Conservation (phyloP, 345 rosid genomes). For the Sisymbrium irio region DNA sequence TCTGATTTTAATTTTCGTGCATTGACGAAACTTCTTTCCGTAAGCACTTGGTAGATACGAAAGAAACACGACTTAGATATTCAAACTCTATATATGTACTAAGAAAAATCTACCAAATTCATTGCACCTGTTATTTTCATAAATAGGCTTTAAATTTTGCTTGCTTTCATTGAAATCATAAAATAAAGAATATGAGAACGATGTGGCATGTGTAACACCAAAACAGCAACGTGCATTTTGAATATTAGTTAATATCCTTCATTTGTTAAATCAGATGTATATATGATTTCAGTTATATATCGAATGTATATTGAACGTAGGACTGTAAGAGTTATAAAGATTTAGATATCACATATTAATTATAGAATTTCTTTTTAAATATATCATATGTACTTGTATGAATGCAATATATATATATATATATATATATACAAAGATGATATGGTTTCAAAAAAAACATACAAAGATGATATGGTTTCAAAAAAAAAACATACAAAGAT, state of each 20-base stretch:
- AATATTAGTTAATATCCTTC: not conserved
- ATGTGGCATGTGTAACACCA: not conserved
- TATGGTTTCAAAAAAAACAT: not conserved
- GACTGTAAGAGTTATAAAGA: not conserved
- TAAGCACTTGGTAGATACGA: slow-evolving; percentile 25
- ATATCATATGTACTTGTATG: not conserved
- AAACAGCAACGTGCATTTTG: not conserved
- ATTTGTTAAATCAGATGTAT: not conserved
- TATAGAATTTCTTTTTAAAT: too few relatives aligned
- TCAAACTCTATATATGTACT: slow-evolving; percentile 5
- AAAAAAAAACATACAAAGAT: not conserved
- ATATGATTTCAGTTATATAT: not conserved
- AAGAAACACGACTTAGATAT: slow-evolving; percentile 30
- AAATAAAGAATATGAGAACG: slow-evolving; percentile 1
- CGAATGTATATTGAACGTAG: not conserved
- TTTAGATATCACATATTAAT: not conserved
- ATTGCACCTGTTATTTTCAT: slow-evolving; percentile 36
- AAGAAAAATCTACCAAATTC: slow-evolving; percentile 5
- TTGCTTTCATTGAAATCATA: slow-evolving; percentile 2
- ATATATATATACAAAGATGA: not conserved
- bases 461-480: not conserved
- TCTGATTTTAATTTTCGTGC: slow-evolving; percentile 13
- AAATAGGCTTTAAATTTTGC: slow-evolving; percentile 1
- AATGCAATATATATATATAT: too few relatives aligned
- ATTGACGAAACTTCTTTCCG: slow-evolving; percentile 24